Base-by-base conservation (phyloP, 208 protist genomes). In the Leishmania tropica region DNA sequence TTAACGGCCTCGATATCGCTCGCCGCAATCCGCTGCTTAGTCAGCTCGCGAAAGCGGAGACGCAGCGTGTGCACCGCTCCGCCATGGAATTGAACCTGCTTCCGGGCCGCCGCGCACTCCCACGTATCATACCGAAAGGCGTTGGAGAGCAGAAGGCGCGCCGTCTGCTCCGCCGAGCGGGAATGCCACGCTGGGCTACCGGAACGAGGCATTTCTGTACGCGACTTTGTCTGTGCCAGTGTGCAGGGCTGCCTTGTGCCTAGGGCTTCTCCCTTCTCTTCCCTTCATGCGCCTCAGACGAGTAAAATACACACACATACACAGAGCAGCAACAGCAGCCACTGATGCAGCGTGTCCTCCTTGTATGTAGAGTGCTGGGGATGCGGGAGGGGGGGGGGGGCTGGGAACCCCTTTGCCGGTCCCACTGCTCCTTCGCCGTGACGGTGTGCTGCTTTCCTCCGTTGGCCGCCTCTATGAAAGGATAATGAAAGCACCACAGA, bases 91-190 rank as follows among this genome's bases (percentile, higher is more conserved):
- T 76, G 74, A 21, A 91, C 83, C 75, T 82, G 80, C 68, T 86
- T 83, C 10, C 76, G 77, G 5, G 92, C 89, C 35, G 88, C 83
- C 35, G 72, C 88, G 71, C 84, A 89, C 78, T 97, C 95, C 89
- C 89, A 96, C 35, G 95, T 96, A 79, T 97, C 95, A 81, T 97
- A 90, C 58, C 95, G 89, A 42, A 96, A 94, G 51, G 93, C 95
- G 79, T 90, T 96, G 45, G 93, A 96, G 19, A 97, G 88, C 24
- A 97, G 89, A 54, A 95, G 85, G 7, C 95, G 92, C 19, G 93
- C 92, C 40, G 89, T 93, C 81, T 97, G 93, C 88, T 96, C 90
- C 68, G 95, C 95, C 2, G 92, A 96, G 70, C 93, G 92, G 51
- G 89, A 86, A 35, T 84, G 78, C 5, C 45, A 79, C 37, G 83